These are phyloP conservation scores for Pestalotiopsis sp. DNA, from an alignment of 2,329 filamentous ascomycete species.

Conservation along the genomic window DNA sequence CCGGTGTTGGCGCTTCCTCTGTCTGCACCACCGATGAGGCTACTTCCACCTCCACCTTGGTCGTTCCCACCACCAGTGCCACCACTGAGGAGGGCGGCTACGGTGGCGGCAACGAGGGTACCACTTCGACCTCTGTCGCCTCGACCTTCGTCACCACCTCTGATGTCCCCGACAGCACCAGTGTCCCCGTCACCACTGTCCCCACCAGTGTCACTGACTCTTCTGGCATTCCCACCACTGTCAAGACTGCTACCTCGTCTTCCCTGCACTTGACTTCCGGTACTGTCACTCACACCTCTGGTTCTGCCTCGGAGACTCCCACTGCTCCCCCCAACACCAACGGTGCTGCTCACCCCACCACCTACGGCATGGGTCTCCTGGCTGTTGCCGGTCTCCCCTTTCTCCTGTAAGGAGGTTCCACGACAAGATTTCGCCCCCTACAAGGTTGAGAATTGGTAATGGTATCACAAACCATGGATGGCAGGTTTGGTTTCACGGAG, in stretches of 20 bases:
- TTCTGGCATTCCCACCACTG: neutral
- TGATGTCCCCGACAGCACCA: neutral
- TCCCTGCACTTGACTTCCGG: neutral
- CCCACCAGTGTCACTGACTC: neutral
- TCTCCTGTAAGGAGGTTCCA: neutral
- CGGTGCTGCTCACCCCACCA: neutral
- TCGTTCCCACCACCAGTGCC: neutral
- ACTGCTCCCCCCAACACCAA: neutral
- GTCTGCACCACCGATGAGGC: neutral
- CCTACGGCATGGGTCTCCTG: constrained; percentile 4
- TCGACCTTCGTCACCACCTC: neutral
- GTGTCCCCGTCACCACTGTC: neutral
- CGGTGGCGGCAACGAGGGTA: neutral
- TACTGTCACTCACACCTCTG: neutral
- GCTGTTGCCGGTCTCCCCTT: neutral
- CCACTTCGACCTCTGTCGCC: neutral
- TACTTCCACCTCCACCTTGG: neutral
- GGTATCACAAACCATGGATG: neutral
- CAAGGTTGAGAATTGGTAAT: neutral
- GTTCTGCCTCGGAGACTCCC: neutral
- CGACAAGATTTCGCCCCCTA: neutral
- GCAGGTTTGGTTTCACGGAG: neutral
- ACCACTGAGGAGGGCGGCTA: neutral
- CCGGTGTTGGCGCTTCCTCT: neutral
- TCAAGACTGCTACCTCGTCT: neutral